Base-by-base conservation (phyloP, 176 grass and related monocot species). In the Paspalum vaginatum region DNA sequence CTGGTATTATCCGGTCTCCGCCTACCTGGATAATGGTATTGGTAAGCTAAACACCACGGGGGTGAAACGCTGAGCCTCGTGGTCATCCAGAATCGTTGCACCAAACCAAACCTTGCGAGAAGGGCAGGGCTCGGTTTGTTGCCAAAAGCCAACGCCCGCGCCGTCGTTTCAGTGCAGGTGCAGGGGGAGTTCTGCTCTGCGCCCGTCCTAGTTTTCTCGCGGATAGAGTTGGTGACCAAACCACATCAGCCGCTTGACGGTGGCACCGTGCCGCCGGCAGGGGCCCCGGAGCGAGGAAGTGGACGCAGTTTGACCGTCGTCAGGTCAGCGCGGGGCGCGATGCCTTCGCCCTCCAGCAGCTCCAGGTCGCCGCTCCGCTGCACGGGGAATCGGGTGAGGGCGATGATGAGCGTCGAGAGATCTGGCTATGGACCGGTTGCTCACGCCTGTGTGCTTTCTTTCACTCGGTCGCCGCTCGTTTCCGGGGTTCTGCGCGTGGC, bases 81-180 rank as follows among this genome's bases (percentile, higher is more conserved):
- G 2, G 27, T 9, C 45, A 0, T 58, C 55, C 44, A 79, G 72
- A 83, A 78, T 58, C 65, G 85, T 79, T 89, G 78, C 82, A 89
- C 87, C 82, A 89, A 85, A 85, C 87, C 77, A 77, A 81, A 70
- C 61, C 70, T 32, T 40, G 43, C 25, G 65, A n/a, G n/a, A n/a
- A n/a, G 12, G 11, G 46, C 2, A n/a, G n/a, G n/a, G n/a, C n/a
- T n/a, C n/a, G n/a, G n/a, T 22, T 11, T 24, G 61, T 42, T 14
- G 60, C 81, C 27, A 32, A 41, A 83, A 83, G 49, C 32, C 1
- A 53, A 45, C 57, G 82, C 70, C 25, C 2, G 41, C 22, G 83
- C 15, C 22, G 83, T 3, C 32, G 32, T n/a, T n/a, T n/a, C n/a
- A n/a, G n/a, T n/a, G n/a, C n/a, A n/a, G n/a, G n/a, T n/a, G n/a